Evolutionary conservation across 441 rosid species (phyloP), one percentile per base, ranked within the genome.

Genomic region (Gossypium armourianum): DNA sequence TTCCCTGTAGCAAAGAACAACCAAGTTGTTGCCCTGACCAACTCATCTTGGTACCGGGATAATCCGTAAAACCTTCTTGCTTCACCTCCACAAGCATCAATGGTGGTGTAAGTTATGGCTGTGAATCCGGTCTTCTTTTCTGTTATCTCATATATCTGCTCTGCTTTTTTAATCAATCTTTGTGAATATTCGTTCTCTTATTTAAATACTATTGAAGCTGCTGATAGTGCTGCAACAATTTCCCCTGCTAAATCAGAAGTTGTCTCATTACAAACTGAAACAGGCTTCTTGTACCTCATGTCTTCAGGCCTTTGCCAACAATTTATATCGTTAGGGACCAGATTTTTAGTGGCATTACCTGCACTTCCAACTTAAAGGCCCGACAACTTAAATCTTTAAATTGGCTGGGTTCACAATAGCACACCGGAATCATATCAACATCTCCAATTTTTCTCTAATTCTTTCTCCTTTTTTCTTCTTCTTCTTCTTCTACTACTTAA

Each of bases 231-330:
- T 50, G 90, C 90, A 24, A 78, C 64, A 3, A 82, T 79, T 74
- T 88, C 89, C 24, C 89, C 90, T 2, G 84, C 87, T 29, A 86
- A 71, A 71, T 85, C 93, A 8, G 86, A 75, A 63, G 89, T 89
- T 21, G 75, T 40, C 49, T 43, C 60, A 53, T 76, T 73, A 36
- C 90, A 85, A 54, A 40, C 28, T 2, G 82, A 85, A 53, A 83
- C 84, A 0, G 83, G 83, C 64, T 90, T 81, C 61, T 8, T 17
- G 71, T 80, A 80, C 65, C 43, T 77, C 88, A 83, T 86, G 72
- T 86, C 87, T 69, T 88, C 93, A 6, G 93, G 90, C 69, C 85
- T 83, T 74, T 83, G 85, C 90, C 90, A 88, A 77, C 89, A 88
- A 61, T 43, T 84, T 26, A 78, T 69, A 50, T 87, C 86, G 19